A percentile compares a stretch with the other conserved stretches of the same genome.
These are phyloP conservation scores for Craterostigma plantagineum DNA, from an alignment of 257 asterid genomes.

Conservation along the genomic window DNA sequence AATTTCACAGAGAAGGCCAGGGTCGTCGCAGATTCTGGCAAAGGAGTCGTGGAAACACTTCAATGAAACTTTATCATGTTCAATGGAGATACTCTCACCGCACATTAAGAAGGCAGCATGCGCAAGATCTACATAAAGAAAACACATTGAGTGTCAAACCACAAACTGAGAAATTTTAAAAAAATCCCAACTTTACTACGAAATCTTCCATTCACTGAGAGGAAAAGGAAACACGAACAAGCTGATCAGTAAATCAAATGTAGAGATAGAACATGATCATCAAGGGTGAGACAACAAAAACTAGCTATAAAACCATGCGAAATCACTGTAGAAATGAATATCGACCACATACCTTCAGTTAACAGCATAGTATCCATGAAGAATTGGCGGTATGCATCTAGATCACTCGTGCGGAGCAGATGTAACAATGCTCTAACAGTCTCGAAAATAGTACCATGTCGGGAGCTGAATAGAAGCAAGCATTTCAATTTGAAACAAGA, in stretches of 20 bases:
- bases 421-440: conserved; percentile 59
- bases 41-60: conserved; percentile 42
- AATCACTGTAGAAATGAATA: not conserved
- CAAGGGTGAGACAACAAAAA: not conserved
- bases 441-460: conserved; percentile 51
- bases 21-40: conserved; percentile 25
- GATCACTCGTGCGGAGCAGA: conserved; percentile 70
- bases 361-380: conserved; percentile 53
- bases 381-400: conserved; percentile 67
- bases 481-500: not conserved
- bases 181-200: not conserved
- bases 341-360: conserved; percentile 37
- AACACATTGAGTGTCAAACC: not conserved
- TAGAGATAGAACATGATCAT: too few relatives aligned
- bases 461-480: conserved; percentile 25
- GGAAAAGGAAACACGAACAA: too few relatives aligned
- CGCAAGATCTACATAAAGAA: conserved; percentile 27
- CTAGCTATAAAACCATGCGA: not conserved
- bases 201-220: too few relatives aligned
- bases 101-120: conserved; percentile 24
- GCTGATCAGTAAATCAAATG: too few relatives aligned
- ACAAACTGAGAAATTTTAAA: not conserved
- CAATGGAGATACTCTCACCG: conserved; percentile 18
- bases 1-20: conserved; percentile 37
- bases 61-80: conserved; percentile 27